phyloP scores from a whole-genome alignment of 208 protist genomes.

The Crithidia sp. region DNA sequence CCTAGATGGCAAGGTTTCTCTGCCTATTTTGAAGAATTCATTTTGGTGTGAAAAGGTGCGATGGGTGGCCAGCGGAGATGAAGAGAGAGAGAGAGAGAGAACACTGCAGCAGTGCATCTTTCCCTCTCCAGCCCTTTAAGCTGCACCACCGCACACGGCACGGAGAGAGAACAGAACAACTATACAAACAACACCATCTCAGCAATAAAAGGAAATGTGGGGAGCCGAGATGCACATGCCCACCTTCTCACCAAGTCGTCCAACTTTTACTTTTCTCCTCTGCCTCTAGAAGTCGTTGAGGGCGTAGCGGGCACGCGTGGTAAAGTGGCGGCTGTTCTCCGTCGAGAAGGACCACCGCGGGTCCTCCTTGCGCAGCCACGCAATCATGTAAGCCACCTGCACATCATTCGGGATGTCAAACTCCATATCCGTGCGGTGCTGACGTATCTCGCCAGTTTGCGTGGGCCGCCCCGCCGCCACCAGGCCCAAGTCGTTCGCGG shows the following conservation, averaged over 20 bases:
- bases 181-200: not conserved
- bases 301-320: constrained; percentile 78
- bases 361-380: constrained; percentile 92
- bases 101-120: not conserved
- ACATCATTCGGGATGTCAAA: constrained; percentile 90
- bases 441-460: constrained; percentile 84
- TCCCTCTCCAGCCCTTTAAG: not conserved
- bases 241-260: not conserved
- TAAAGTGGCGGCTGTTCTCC: constrained; percentile 90
- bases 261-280: not conserved
- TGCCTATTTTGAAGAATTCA: too few species aligned
- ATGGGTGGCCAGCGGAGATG: not conserved
- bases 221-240: too few species aligned
- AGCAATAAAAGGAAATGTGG: not conserved
- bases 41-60: too few species aligned
- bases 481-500: constrained; percentile 88
- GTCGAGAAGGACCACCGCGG: constrained; percentile 91
- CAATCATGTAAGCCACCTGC: constrained; percentile 91
- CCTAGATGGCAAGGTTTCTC: too few species aligned
- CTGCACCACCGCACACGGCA: not conserved
- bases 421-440: constrained; percentile 85
- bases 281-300: constrained; percentile 80
- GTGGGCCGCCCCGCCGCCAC: constrained; percentile 67
- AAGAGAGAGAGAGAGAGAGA: not conserved
- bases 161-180: not conserved